These are phyloP conservation scores for Eucalyptus lansdowneana DNA, from an alignment of 345 rosid species.

Conservation along the genomic window DNA sequence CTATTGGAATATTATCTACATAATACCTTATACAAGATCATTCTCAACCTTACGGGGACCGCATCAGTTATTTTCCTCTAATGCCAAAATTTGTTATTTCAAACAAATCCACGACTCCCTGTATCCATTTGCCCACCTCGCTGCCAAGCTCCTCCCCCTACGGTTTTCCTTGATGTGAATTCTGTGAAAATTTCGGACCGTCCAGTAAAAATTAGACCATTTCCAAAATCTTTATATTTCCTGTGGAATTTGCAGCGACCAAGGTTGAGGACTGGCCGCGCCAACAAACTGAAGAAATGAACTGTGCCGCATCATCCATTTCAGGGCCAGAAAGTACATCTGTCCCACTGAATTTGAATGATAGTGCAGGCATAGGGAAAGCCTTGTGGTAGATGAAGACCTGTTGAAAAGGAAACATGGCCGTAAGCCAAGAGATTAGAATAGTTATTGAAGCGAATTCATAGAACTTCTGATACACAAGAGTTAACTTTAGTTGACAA, in stretches of 20 bases:
- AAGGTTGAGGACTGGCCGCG: constrained; percentile 66
- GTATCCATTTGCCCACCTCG: neutral
- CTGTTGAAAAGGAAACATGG: constrained; percentile 16
- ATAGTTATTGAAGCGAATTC: neutral
- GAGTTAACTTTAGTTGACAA: neutral
- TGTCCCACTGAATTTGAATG: constrained; percentile 53
- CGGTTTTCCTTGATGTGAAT: neutral
- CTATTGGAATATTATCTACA: neutral
- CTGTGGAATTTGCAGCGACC: constrained; percentile 83
- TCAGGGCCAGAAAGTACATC: constrained; percentile 57
- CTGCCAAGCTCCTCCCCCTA: neutral
- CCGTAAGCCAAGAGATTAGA: neutral
- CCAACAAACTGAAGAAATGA: constrained; percentile 88
- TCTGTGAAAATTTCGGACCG: neutral
- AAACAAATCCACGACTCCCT: neutral
- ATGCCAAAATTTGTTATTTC: neutral
- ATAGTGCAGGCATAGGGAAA: constrained; percentile 89
- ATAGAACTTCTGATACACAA: neutral
- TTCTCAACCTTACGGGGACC: neutral
- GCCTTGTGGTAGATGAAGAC: constrained; percentile 92
- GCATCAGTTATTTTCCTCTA: neutral
- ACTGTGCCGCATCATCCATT: constrained; percentile 50
- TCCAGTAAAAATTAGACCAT: constrained; percentile 30
- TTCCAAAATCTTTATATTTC: constrained; percentile 84
- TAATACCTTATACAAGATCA: neutral